Evolutionary conservation across 2,329 filamentous ascomycete genomes (phyloP).

Genomic region (Verticillium alfalfae): DNA sequence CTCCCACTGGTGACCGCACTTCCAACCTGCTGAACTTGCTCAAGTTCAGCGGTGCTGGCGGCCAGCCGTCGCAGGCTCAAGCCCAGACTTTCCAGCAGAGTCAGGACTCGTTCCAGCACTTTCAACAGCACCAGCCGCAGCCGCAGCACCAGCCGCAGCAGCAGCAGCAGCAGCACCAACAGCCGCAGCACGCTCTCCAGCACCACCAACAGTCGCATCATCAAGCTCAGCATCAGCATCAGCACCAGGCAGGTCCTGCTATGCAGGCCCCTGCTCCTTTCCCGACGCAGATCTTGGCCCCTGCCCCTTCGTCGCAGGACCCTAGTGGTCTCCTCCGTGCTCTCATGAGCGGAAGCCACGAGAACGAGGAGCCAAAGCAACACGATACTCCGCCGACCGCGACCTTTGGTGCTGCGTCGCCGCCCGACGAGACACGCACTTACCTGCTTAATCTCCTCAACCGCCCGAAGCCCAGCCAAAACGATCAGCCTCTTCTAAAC

Average conservation of each 20-base stretch:
- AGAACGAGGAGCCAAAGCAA: slow-evolving; percentile 36
- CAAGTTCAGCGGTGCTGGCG: slow-evolving; percentile 47
- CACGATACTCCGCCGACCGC: slow-evolving; percentile 21
- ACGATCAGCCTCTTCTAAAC: slow-evolving; percentile 36
- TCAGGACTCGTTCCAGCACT: slow-evolving; percentile 7
- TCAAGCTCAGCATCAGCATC: slow-evolving; percentile 12
- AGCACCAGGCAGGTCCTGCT: slow-evolving; percentile 19
- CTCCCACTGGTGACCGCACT: slow-evolving; percentile 36
- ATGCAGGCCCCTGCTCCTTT: slow-evolving; percentile 21
- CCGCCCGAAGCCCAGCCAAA: slow-evolving; percentile 63
- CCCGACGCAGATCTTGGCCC: slow-evolving; percentile 45
- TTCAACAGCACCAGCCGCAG: slow-evolving; percentile 11
- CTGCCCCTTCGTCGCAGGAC: slow-evolving; percentile 50
- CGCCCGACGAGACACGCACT: slow-evolving; percentile 69
- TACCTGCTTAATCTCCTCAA: slow-evolving; percentile 83
- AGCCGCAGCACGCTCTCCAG: slow-evolving; percentile 16
- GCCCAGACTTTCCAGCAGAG: slow-evolving; percentile 5
- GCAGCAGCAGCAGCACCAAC: slow-evolving; percentile 9
- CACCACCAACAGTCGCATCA: slow-evolving; percentile 14
- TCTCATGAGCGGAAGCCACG: slow-evolving; percentile 52
- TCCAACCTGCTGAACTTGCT: slow-evolving; percentile 54
- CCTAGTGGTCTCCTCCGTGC: slow-evolving; percentile 54
- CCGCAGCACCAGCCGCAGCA: slow-evolving; percentile 11
- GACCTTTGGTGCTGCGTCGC: slow-evolving; percentile 42
- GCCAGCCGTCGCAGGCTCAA: slow-evolving; percentile 8